phyloP scores from a whole-genome alignment of 257 asterid genomes.

The Gentiana dahurica region DNA sequence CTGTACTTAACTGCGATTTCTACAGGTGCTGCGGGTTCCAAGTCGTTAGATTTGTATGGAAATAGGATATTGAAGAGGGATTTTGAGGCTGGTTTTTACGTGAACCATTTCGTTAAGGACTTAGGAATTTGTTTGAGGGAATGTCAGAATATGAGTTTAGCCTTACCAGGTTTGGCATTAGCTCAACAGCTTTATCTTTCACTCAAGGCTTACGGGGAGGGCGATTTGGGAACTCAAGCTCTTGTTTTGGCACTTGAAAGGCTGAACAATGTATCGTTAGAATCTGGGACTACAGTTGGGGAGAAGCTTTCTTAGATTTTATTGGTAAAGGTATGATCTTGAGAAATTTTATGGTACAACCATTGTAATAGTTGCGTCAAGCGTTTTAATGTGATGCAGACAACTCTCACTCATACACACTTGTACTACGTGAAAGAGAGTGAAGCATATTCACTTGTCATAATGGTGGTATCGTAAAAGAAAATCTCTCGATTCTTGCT shows the following conservation, averaged over 20 bases:
- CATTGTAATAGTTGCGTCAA: no score
- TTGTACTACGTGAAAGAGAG: no score
- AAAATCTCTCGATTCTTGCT: no score
- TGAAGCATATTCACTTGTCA: no score
- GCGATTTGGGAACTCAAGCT: slow-evolving; percentile 85
- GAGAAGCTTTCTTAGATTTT: slow-evolving; percentile 6
- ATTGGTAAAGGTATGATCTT: no score
- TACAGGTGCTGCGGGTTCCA: slow-evolving; percentile 86
- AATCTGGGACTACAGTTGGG: slow-evolving; percentile 6
- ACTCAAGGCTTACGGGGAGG: slow-evolving; percentile 82
- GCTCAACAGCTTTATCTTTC: slow-evolving; percentile 88
- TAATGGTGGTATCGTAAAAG: no score
- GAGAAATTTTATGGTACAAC: no score
- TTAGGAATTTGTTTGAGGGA: slow-evolving; percentile 92
- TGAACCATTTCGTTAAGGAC: slow-evolving; percentile 89
- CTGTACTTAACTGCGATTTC: slow-evolving; percentile 55
- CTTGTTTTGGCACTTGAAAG: slow-evolving; percentile 74
- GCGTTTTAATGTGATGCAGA: no score
- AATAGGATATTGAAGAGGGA: slow-evolving; percentile 59
- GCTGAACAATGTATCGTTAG: slow-evolving; percentile 57
- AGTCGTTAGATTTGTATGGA: slow-evolving; percentile 79
- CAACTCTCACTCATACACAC: no score
- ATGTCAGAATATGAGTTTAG: slow-evolving; percentile 82
- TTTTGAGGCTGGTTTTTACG: slow-evolving; percentile 85
- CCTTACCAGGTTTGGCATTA: slow-evolving; percentile 80